Conservation (phyloP, 768 basidiomycete species). For the Leccinum variicolor region DNA sequence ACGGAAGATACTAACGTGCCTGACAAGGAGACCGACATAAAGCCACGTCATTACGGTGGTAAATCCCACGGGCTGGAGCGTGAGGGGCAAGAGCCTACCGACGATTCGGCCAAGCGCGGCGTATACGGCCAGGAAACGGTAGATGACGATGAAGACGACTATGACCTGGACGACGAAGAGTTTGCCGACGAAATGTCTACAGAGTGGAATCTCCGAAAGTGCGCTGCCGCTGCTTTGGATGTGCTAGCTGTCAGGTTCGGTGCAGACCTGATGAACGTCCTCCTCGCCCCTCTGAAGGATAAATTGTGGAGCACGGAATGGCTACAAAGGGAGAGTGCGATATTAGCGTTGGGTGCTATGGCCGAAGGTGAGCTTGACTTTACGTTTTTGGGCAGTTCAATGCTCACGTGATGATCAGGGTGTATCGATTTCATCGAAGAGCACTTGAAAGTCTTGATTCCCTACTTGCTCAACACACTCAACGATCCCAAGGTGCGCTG, state of each 20-base stretch:
- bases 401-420: constrained; percentile 45
- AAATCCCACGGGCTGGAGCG: constrained; percentile 86
- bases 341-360: constrained; percentile 95
- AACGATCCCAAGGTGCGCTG: constrained; percentile 82
- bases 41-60: constrained; percentile 86
- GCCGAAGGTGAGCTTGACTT: constrained; percentile 74
- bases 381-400: neutral
- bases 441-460: constrained; percentile 89
- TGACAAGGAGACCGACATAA: constrained; percentile 94
- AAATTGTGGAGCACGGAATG: constrained; percentile 92
- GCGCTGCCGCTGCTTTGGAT: constrained; percentile 95
- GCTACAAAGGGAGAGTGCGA: constrained; percentile 93
- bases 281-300: constrained; percentile 86
- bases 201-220: constrained; percentile 98
- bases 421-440: constrained; percentile 96
- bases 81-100: constrained; percentile 43
- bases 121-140: constrained; percentile 80
- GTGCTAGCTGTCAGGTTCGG: constrained; percentile 94
- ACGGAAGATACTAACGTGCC: constrained; percentile 87
- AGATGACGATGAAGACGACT: constrained; percentile 85
- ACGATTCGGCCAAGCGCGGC: constrained; percentile 40
- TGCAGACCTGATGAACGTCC: constrained; percentile 82
- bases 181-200: constrained; percentile 97
- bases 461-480: constrained; percentile 87
- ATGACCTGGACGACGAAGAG: constrained; percentile 77